Evolutionary conservation across 345 rosid genomes (phyloP).

Genomic region (Salix koriyanagi): DNA sequence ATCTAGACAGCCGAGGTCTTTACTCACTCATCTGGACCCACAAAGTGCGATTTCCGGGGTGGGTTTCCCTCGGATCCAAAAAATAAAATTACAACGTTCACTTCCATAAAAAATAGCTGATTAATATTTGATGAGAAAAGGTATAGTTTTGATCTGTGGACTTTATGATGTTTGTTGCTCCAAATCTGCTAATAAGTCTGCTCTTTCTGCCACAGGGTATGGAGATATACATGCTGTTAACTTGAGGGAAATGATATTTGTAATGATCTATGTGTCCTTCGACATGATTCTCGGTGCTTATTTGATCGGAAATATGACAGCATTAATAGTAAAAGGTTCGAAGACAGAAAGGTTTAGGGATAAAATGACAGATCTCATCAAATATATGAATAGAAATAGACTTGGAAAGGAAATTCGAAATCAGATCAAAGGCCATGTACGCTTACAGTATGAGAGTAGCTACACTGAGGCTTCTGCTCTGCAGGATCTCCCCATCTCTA

Average conservation of each 20-base stretch:
- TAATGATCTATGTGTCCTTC: constrained; percentile 84
- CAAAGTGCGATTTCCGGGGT: fast-evolving
- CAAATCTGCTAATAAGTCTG: not conserved
- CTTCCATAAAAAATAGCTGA: not conserved
- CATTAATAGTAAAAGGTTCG: constrained; percentile 94
- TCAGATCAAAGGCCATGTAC: constrained; percentile 73
- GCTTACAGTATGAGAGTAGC: constrained; percentile 77
- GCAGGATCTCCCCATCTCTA: constrained; percentile 81
- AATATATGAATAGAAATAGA: constrained; percentile 80
- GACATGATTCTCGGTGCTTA: constrained; percentile 98
- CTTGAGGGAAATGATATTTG: constrained; percentile 90
- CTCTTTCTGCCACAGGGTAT: constrained; percentile 55
- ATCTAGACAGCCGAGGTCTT: fast-evolving
- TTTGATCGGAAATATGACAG: constrained; percentile 96
- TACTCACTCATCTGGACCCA: too few species aligned
- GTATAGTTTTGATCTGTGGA: not conserved
- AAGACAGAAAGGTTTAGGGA: constrained; percentile 93
- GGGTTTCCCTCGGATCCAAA: too few species aligned
- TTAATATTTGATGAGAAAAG: not conserved
- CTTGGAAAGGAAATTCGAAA: constrained; percentile 62
- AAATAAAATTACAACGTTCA: not conserved
- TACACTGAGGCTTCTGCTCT: constrained; percentile 75
- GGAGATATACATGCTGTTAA: constrained; percentile 98
- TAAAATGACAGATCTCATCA: constrained; percentile 81
- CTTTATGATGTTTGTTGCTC: too few species aligned